Conservation (phyloP, 129 eudicot species). For the Arctium lappa region DNA sequence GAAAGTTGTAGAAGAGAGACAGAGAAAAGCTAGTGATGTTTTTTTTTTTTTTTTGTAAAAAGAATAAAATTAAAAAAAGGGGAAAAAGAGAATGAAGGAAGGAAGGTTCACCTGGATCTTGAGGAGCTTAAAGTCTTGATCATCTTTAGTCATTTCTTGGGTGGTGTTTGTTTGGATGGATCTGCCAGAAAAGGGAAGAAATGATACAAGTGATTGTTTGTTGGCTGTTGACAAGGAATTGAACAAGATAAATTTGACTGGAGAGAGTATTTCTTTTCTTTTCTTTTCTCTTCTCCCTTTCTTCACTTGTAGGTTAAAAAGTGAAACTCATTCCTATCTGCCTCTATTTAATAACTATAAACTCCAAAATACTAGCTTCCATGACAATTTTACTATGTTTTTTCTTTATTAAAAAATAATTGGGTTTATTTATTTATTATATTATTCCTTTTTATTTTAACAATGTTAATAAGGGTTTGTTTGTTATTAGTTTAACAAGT, state of each 20-base stretch:
- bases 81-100: not conserved
- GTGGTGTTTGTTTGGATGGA: constrained; percentile 36
- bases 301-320: constrained; percentile 23
- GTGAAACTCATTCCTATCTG: constrained; percentile 17
- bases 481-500: too few relatives aligned
- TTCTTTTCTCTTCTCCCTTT: not conserved
- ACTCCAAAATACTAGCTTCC: constrained; percentile 31
- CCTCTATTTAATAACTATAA: constrained; percentile 27
- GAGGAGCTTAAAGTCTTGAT: constrained; percentile 86
- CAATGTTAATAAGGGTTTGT: too few relatives aligned
- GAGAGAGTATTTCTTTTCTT: constrained; percentile 9
- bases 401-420: not conserved
- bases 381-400: not conserved
- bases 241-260: constrained; percentile 2
- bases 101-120: constrained; percentile 78
- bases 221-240: constrained; percentile 6
- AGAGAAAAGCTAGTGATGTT: not conserved
- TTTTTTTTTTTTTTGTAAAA: not conserved
- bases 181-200: constrained; percentile 36
- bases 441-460: not conserved
- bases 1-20: not conserved
- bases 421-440: not conserved
- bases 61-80: not conserved
- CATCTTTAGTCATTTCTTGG: constrained; percentile 81
- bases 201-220: constrained; percentile 27